Percentiles rank a stretch among this genome's conserved stretches.
Conservation (phyloP, 2,329 filamentous ascomycete genomes). For the Alternaria triticimaculans region DNA sequence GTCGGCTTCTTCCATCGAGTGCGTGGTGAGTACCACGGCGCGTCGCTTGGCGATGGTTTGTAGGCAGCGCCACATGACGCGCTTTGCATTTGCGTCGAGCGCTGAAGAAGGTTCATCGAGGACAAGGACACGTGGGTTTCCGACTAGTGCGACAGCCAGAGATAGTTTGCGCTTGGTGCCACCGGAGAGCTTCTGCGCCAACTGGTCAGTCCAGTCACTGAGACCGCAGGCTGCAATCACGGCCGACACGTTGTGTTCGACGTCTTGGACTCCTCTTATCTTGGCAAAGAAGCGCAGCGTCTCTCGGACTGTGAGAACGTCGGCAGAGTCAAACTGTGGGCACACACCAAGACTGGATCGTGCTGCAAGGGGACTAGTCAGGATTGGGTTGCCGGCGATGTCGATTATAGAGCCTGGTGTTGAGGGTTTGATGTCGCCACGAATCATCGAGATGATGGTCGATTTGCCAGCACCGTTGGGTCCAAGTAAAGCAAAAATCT, state of each 20-base stretch:
- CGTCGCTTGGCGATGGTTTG: neutral
- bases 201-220: conserved; percentile 70
- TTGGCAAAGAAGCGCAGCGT: conserved; percentile 88
- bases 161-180: conserved; percentile 94
- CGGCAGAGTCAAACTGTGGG: conserved; percentile 77
- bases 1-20: neutral
- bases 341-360: conserved; percentile 86
- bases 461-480: conserved; percentile 95
- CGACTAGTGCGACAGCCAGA: conserved; percentile 89
- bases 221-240: conserved; percentile 82
- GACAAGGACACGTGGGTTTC: conserved; percentile 84
- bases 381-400: conserved; percentile 78
- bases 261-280: conserved; percentile 76
- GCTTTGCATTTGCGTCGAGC: conserved; percentile 88
- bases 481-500: conserved; percentile 88
- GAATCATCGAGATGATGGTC: conserved; percentile 85
- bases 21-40: neutral
- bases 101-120: conserved; percentile 90
- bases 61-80: conserved; percentile 81
- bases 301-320: conserved; percentile 87
- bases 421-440: conserved; percentile 82
- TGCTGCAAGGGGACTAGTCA: conserved; percentile 73
- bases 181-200: conserved; percentile 81
- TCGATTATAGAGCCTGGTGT: conserved; percentile 74
- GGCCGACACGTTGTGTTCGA: conserved; percentile 77